Percentiles rank a stretch among this genome's conserved stretches.
phyloP scores from a whole-genome alignment of 495 filamentous ascomycete species.

The Aspergillus incahuasiensis region DNA sequence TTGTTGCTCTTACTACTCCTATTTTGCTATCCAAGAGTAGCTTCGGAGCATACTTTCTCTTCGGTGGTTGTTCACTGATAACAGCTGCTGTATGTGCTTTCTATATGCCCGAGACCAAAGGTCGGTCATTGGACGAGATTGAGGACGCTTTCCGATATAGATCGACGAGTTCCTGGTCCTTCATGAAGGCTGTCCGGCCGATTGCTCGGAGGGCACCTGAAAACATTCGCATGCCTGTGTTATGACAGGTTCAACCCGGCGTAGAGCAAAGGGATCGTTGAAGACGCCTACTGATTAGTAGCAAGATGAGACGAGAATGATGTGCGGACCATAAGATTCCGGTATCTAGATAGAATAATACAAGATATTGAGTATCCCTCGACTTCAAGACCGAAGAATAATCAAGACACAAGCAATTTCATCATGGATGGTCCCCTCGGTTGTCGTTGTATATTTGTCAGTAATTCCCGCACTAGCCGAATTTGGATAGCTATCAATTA shows the following conservation, averaged over 20 bases:
- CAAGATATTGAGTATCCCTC: too few relatives aligned
- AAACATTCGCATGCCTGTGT: background rate
- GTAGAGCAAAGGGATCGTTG: background rate
- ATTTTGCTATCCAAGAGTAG: conserved; percentile 53
- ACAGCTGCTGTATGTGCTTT: conserved; percentile 46
- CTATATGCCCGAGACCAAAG: conserved; percentile 60
- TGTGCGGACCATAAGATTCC: too few relatives aligned
- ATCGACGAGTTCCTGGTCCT: conserved; percentile 9
- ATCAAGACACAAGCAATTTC: too few relatives aligned
- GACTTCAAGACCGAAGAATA: too few relatives aligned
- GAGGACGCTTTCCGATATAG: conserved; percentile 46
- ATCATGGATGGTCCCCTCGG: too few relatives aligned
- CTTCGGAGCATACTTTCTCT: conserved; percentile 59
- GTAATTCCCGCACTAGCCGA: conserved; percentile 1
- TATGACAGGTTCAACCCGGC: background rate
- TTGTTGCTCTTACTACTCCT: conserved; percentile 62
- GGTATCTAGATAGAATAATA: too few relatives aligned
- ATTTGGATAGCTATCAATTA: conserved; percentile 16
- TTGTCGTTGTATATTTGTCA: conserved; percentile 6
- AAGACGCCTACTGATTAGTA: background rate
- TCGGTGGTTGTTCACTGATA: conserved; percentile 45
- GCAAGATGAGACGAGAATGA: too few relatives aligned
- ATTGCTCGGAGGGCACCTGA: background rate
- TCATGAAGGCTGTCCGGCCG: conserved; percentile 11
- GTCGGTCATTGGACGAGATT: conserved; percentile 52